Percentiles rank a stretch among this genome's conserved stretches.
Conservation (phyloP, 225 moss, liverwort and hornwort genomes). For the Takakia lepidozioides region DNA sequence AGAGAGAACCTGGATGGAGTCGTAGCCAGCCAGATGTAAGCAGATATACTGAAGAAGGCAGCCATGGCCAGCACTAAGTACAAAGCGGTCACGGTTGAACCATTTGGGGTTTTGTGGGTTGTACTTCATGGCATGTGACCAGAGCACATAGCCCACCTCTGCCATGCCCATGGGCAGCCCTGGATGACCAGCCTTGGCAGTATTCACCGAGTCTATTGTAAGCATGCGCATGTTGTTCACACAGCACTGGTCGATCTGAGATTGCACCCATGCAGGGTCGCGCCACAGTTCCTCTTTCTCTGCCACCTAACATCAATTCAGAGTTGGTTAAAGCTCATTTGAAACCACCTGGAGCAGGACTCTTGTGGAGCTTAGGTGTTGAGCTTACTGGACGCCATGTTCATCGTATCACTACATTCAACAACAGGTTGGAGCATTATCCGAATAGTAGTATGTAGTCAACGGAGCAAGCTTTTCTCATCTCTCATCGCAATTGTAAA, state of each 20-base stretch:
- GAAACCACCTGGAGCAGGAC: not conserved
- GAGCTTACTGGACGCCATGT: no score
- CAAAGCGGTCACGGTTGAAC: constrained; percentile 86
- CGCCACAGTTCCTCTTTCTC: constrained; percentile 39
- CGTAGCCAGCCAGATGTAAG: constrained; percentile 69
- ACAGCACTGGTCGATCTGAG: constrained; percentile 51
- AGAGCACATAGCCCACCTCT: constrained; percentile 70
- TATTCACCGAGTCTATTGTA: constrained; percentile 55
- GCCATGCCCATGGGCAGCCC: constrained; percentile 74
- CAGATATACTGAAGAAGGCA: constrained; percentile 76
- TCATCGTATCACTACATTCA: no score
- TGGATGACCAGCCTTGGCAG: constrained; percentile 79
- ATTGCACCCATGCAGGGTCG: constrained; percentile 41
- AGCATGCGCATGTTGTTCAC: constrained; percentile 84
- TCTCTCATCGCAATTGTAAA: not conserved
- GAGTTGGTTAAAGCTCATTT: not conserved
- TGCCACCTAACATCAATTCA: constrained; percentile 14
- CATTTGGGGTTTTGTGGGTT: constrained; percentile 62
- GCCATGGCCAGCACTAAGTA: constrained; percentile 76
- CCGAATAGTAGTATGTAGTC: not conserved
- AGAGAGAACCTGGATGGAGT: constrained; percentile 53
- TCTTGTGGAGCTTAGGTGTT: not conserved
- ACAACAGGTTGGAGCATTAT: not conserved
- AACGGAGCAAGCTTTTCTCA: not conserved
- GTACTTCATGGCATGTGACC: constrained; percentile 65